Evolutionary conservation across 2,329 filamentous ascomycete genomes (phyloP).

Genomic region (Aspergillus clavatus): DNA sequence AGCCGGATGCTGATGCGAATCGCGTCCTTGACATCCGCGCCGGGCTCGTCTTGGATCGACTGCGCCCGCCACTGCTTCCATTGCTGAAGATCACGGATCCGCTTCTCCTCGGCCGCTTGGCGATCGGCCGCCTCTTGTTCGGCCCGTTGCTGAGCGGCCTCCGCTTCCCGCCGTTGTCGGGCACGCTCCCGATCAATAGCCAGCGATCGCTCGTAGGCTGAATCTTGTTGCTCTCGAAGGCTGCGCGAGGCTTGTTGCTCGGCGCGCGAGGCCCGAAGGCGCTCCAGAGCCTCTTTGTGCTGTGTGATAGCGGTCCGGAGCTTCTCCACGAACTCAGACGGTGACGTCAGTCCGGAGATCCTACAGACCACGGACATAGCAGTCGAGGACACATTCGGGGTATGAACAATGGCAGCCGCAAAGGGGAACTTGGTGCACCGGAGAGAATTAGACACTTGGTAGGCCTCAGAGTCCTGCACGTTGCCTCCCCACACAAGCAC

Average conservation of each 20-base stretch:
- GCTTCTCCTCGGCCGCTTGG: conserved; percentile 57
- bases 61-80: conserved; percentile 79
- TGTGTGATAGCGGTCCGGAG: conserved; percentile 68
- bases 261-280: conserved; percentile 68
- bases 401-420: conserved; percentile 78
- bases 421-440: conserved; percentile 92
- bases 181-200: conserved; percentile 83
- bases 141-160: conserved; percentile 55
- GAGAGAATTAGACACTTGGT: conserved; percentile 83
- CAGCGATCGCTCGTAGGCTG: conserved; percentile 86
- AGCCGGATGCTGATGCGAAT: conserved; percentile 66
- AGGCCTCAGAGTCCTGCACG: conserved; percentile 87
- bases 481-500: conserved; percentile 90
- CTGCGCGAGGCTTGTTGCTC: conserved; percentile 77
- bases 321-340: conserved; percentile 69
- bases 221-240: conserved; percentile 83
- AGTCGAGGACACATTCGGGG: conserved; percentile 74
- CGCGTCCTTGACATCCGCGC: conserved; percentile 57
- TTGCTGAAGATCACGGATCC: conserved; percentile 53
- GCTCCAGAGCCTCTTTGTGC: conserved; percentile 69
- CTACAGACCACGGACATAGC: conserved; percentile 88
- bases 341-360: conserved; percentile 65
- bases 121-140: conserved; percentile 64
- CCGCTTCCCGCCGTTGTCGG: conserved; percentile 69
- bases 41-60: conserved; percentile 64